Conservation (phyloP, 1,139 yeast species). For the Meyerozyma elateridarum region DNA sequence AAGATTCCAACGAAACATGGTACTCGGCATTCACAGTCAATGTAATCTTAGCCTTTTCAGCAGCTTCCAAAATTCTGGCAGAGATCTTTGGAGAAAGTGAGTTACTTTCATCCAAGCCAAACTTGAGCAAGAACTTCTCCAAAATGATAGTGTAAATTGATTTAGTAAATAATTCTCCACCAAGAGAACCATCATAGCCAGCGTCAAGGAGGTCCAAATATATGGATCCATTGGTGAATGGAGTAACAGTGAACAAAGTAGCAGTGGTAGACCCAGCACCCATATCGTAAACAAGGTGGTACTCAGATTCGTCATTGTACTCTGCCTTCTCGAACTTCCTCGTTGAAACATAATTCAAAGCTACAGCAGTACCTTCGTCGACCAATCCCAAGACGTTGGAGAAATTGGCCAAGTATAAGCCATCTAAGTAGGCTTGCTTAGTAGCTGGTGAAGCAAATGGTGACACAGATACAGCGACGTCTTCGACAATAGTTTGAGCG, state of each 20-base stretch:
- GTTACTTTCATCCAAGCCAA: slow-evolving; percentile 27
- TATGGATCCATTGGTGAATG: slow-evolving; percentile 36
- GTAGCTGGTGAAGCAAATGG: slow-evolving; percentile 62
- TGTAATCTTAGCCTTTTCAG: slow-evolving; percentile 83
- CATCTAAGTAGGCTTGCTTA: slow-evolving; percentile 68
- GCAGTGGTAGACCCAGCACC: slow-evolving; percentile 94
- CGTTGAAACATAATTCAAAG: slow-evolving; percentile 64
- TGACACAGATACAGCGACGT: slow-evolving; percentile 75
- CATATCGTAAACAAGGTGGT: slow-evolving; percentile 78
- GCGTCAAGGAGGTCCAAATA: slow-evolving; percentile 65
- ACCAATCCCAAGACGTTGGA: slow-evolving; percentile 59
- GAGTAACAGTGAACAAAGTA: slow-evolving; percentile 64
- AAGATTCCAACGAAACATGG: slow-evolving; percentile 62
- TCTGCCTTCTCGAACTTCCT: slow-evolving; percentile 36
- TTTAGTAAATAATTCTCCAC: slow-evolving; percentile 72
- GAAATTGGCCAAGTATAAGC: slow-evolving; percentile 68
- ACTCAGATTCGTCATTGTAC: slow-evolving; percentile 39
- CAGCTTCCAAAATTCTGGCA: slow-evolving; percentile 70
- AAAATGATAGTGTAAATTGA: slow-evolving; percentile 57
- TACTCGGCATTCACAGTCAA: slow-evolving; percentile 86
- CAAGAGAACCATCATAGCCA: slow-evolving; percentile 60
- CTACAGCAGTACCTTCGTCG: slow-evolving; percentile 90
- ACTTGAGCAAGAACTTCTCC: slow-evolving; percentile 48
- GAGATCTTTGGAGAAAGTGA: slow-evolving; percentile 51
- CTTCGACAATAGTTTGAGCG: slow-evolving; percentile 44